phyloP scores from a whole-genome alignment of 495 filamentous ascomycete genomes.

The Margaritispora aquatica region DNA sequence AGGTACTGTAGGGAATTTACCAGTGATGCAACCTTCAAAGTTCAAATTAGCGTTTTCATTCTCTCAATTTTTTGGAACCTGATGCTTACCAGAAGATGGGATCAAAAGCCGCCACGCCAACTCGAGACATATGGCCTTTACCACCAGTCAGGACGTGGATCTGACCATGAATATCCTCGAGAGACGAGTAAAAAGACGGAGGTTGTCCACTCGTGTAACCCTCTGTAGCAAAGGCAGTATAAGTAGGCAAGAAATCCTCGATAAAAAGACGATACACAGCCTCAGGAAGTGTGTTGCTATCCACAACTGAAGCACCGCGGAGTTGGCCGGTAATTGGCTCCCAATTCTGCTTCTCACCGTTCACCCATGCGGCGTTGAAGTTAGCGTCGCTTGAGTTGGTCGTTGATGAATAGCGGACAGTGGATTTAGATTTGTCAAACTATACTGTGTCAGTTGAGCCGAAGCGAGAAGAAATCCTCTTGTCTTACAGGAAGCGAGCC shows the following conservation, averaged over 20 bases:
- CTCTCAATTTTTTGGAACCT: not conserved
- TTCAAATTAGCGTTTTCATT: not conserved
- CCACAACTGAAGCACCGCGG: constrained; percentile 4
- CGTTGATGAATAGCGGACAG: constrained; percentile 6
- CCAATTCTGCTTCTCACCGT: constrained; percentile 1
- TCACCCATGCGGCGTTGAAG: not conserved
- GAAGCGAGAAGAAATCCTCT: not conserved
- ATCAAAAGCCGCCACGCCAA: constrained; percentile 32
- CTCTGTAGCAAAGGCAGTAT: constrained; percentile 9
- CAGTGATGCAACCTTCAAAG: not conserved
- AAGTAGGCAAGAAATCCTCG: constrained; percentile 9
- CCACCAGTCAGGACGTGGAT: constrained; percentile 32
- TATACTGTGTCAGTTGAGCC: not conserved
- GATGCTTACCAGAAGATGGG: constrained; percentile 30
- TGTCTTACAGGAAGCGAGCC: not conserved
- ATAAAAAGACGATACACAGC: constrained; percentile 13
- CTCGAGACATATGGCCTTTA: constrained; percentile 32
- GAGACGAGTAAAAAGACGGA: constrained; percentile 15
- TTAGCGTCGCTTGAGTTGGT: constrained; percentile 3
- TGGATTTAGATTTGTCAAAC: not conserved
- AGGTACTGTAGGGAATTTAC: not conserved
- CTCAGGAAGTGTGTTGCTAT: constrained; percentile 12
- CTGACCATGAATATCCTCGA: constrained; percentile 36
- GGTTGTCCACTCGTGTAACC: constrained; percentile 5
- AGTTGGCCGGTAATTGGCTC: constrained; percentile 1